Percentiles rank a stretch among this genome's conserved stretches.
Conservation (phyloP, 495 filamentous ascomycete genomes). For the Lophiotrema nucula region DNA sequence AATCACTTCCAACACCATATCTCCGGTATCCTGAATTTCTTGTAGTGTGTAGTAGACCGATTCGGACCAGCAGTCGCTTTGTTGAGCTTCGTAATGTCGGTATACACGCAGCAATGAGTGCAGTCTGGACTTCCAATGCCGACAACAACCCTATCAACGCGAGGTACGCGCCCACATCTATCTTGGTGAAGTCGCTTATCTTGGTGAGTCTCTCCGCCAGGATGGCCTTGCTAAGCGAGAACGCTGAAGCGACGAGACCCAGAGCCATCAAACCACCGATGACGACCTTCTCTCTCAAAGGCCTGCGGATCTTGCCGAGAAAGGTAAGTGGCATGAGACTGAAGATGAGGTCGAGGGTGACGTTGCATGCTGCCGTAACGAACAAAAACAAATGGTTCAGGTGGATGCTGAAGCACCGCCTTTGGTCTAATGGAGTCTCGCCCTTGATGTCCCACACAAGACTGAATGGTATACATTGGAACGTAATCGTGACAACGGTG, state of each 20-base stretch:
- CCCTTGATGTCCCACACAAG: constrained; percentile 35
- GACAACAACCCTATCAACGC: constrained; percentile 7
- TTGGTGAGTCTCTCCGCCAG: not conserved
- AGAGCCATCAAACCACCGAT: constrained; percentile 40
- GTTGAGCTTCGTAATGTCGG: constrained; percentile 32
- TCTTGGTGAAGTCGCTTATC: not conserved
- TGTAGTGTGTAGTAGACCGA: not conserved
- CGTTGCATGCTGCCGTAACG: constrained; percentile 28
- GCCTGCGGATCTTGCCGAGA: constrained; percentile 38
- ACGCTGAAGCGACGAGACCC: constrained; percentile 39
- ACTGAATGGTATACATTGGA: constrained; percentile 36
- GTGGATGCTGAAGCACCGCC: constrained; percentile 31
- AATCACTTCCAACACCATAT: constrained; percentile 3
- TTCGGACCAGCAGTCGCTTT: constrained; percentile 26
- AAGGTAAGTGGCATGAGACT: constrained; percentile 42
- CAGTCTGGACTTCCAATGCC: constrained; percentile 13
- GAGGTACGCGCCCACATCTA: not conserved
- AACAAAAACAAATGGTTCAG: constrained; percentile 28
- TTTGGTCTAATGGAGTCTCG: constrained; percentile 1
- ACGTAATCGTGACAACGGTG: constrained; percentile 22
- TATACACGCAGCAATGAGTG: constrained; percentile 36
- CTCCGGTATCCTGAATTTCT: not conserved
- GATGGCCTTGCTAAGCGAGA: constrained; percentile 5
- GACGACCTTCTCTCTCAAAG: constrained; percentile 37
- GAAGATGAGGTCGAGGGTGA: constrained; percentile 39